A percentile compares a stretch with the other conserved stretches of the same genome.
These are phyloP conservation scores for Epichloe hybrida DNA, from an alignment of 2,329 filamentous ascomycete species.

Conservation along the genomic window DNA sequence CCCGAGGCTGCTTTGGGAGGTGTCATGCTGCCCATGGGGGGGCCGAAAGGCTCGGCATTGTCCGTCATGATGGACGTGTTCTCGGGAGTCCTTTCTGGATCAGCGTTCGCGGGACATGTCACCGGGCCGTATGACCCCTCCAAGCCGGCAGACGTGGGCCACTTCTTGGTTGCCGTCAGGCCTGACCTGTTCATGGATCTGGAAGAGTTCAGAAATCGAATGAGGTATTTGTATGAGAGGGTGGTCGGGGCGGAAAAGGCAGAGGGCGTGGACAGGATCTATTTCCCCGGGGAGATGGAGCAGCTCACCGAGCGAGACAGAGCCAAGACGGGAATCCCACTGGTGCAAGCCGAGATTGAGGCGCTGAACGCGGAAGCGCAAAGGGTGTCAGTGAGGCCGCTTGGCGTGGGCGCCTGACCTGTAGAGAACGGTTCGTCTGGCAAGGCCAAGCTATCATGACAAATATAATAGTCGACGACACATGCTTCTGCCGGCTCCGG, in stretches of 20 bases:
- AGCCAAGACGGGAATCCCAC: constrained; percentile 42
- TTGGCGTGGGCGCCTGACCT: neutral
- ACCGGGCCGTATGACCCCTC: constrained; percentile 63
- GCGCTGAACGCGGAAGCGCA: constrained; percentile 40
- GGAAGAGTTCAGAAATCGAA: constrained; percentile 53
- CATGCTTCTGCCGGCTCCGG: too few relatives aligned
- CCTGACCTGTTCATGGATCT: constrained; percentile 61
- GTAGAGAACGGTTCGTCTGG: neutral
- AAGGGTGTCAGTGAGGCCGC: constrained; percentile 22
- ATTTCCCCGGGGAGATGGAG: constrained; percentile 50
- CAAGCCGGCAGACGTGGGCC: constrained; percentile 55
- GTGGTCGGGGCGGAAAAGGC: constrained; percentile 41
- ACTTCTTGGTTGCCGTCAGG: constrained; percentile 60
- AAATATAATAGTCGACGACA: too few relatives aligned
- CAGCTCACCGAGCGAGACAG: constrained; percentile 38
- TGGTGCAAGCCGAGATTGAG: constrained; percentile 42
- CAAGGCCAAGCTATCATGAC: too few relatives aligned
- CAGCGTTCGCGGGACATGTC: constrained; percentile 66
- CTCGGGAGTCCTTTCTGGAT: constrained; percentile 67
- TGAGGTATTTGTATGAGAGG: constrained; percentile 40
- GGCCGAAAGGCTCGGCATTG: constrained; percentile 66
- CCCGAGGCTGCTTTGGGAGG: constrained; percentile 57
- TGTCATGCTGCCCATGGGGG: constrained; percentile 78
- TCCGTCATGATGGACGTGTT: constrained; percentile 86
- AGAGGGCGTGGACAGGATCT: constrained; percentile 42